Base-by-base conservation (phyloP, 495 filamentous ascomycete genomes). In the Talaromyces wortmannii region DNA sequence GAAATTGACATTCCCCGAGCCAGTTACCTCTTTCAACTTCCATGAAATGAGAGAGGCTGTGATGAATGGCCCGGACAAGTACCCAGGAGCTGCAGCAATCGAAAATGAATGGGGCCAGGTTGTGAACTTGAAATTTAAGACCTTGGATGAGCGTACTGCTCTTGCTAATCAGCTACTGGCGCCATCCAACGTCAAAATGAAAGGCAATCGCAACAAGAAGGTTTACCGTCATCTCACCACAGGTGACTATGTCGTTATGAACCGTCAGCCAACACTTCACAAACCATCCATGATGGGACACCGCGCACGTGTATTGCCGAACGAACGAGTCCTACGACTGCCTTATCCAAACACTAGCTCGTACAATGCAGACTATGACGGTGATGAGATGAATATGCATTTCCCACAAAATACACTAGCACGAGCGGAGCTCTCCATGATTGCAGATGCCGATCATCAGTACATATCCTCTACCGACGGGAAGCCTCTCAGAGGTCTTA, bases 341-440 rank as follows among this genome's bases (percentile, higher is more conserved):
- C 95, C 97, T 75, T 99, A 99, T 71, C 92, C 95, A 55, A 99
- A 99, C 68, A 97, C 94, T 70, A 97, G 97, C 66, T 96, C 95
- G 10, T 53, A 99, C 79, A 99, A 99, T 61, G 95, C 95, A n/a
- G 95, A 99, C 81, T 99, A 97, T 70, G 95, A 99, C 67, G 95
- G 95, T 67, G 95, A 99, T 62, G 95, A 99, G 72, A 99, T 99
- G 95, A 99, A 99, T 68, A 95, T 99, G 94, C 95, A 99, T 68
- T 96, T 99, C 65, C 95, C 95, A 8, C 95, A 99, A 60, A 97
- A 95, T 61, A 95, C 97, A 66, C 76, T 97, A 64, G 95, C 92
- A 23, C 80, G 94, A 55, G 85, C 91, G 3, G 95, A 99, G 70
- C 94, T 94, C 3, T 77, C 91, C 51, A 85, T 87, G 65, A 85